Percentiles rank a stretch among this genome's conserved stretches.
Conservation (phyloP, 768 basidiomycete genomes). For the Hysterangium stoloniferum region DNA sequence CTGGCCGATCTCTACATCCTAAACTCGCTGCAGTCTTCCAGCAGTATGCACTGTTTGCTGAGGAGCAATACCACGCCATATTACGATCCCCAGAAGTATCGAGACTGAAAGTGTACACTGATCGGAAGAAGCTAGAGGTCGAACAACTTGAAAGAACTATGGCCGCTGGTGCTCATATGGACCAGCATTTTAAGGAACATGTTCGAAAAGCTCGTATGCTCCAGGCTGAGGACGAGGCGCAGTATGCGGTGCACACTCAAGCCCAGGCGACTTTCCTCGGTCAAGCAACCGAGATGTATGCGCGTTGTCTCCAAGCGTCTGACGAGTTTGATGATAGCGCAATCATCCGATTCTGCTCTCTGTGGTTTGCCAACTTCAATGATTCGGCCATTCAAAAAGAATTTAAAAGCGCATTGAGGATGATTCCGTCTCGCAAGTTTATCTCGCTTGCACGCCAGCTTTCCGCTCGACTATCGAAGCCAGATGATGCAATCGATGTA, state of each 20-base stretch:
- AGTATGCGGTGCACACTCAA: conserved; percentile 31
- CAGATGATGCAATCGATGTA: conserved; percentile 24
- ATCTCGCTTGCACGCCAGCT: conserved; percentile 91
- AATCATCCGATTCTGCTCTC: conserved; percentile 73
- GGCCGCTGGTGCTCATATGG: conserved; percentile 14
- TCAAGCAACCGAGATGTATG: conserved; percentile 81
- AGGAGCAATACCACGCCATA: conserved; percentile 73
- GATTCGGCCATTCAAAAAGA: conserved; percentile 38
- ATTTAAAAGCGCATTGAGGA: conserved; percentile 39
- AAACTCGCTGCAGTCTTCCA: conserved; percentile 57
- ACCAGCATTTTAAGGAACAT: conserved; percentile 27
- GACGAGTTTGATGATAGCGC: conserved; percentile 71
- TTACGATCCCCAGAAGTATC: conserved; percentile 61
- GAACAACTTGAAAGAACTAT: conserved; percentile 34
- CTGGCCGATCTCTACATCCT: conserved; percentile 10
- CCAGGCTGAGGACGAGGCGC: conserved; percentile 41
- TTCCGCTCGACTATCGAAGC: conserved; percentile 71
- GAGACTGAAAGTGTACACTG: conserved; percentile 61
- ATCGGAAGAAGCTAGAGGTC: conserved; percentile 70
- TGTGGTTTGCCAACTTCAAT: conserved; percentile 89
- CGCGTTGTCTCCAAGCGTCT: conserved; percentile 60
- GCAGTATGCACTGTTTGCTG: conserved; percentile 84
- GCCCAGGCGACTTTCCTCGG: conserved; percentile 56
- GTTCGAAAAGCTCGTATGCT: conserved; percentile 38
- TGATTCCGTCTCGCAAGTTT: conserved; percentile 81